Evolutionary conservation across 371 early-diverging fungal genomes (phyloP).

Genomic region (Lichtheimia ornata): DNA sequence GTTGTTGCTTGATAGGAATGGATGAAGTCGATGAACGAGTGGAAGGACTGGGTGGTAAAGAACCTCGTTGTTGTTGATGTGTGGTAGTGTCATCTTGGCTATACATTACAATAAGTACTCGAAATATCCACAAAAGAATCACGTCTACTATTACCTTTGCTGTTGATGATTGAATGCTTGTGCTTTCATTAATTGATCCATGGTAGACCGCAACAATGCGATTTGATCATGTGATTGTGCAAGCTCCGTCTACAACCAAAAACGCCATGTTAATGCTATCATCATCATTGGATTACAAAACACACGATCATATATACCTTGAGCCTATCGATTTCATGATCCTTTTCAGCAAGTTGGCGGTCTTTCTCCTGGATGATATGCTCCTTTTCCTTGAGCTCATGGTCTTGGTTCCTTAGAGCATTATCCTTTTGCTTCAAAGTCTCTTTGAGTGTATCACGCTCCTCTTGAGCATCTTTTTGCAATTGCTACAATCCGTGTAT

Average conservation of each 20-base stretch:
- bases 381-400: no score
- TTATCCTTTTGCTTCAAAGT: background rate
- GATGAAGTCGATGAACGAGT: constrained; percentile 1
- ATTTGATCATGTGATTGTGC: constrained; percentile 34
- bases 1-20: constrained; percentile 1
- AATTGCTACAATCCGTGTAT: background rate
- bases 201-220: constrained; percentile 30
- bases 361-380: constrained; percentile 9
- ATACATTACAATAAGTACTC: background rate
- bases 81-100: background rate
- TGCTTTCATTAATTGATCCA: constrained; percentile 39
- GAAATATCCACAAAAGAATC: background rate
- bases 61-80: background rate
- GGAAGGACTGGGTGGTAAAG: constrained; percentile 2
- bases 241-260: constrained; percentile 21
- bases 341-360: background rate
- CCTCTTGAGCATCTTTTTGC: background rate
- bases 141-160: background rate
- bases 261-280: background rate
- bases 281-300: background rate
- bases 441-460: background rate
- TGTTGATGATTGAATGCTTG: constrained; percentile 14
- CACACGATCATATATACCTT: background rate
- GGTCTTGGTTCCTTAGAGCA: background rate
- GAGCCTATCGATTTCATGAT: background rate